These are phyloP conservation scores for Beauveria sp. DNA, from an alignment of 2,329 filamentous ascomycete species.

Conservation along the genomic window DNA sequence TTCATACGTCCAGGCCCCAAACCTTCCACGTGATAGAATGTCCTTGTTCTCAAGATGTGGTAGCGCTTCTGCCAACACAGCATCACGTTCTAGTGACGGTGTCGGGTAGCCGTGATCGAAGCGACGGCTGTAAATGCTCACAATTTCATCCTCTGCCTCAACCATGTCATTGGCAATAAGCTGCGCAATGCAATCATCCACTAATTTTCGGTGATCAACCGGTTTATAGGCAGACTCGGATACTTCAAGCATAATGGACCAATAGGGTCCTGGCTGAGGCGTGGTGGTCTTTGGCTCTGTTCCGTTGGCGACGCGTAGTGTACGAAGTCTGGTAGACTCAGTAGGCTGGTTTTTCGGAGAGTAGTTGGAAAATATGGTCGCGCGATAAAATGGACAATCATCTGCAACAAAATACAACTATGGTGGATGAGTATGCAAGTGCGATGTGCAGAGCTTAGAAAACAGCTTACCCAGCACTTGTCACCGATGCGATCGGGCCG, in stretches of 20 bases:
- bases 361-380: conserved; percentile 97
- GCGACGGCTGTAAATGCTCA: conserved; percentile 86
- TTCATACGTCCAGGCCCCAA: conserved; percentile 91
- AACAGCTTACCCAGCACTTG: conserved; percentile 80
- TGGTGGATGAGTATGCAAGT: background rate
- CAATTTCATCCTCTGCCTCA: conserved; percentile 78
- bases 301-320: conserved; percentile 69
- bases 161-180: conserved; percentile 86
- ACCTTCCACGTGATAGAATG: conserved; percentile 84
- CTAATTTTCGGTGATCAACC: conserved; percentile 67
- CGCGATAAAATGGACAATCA: conserved; percentile 92
- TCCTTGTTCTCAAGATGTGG: conserved; percentile 76
- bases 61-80: conserved; percentile 74
- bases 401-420: conserved; percentile 90
- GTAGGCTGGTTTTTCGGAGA: conserved; percentile 87
- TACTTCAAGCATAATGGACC: conserved; percentile 95
- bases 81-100: conserved; percentile 79
- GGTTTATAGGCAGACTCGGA: conserved; percentile 88
- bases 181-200: conserved; percentile 77
- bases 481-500: conserved; percentile 95
- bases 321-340: conserved; percentile 67
- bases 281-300: conserved; percentile 53
- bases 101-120: conserved; percentile 95
- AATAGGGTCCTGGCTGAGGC: conserved; percentile 73
- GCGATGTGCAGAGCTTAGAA: no score